Base-by-base conservation (phyloP, 2,329 filamentous ascomycete genomes). In the Aureobasidium mangrovei region DNA sequence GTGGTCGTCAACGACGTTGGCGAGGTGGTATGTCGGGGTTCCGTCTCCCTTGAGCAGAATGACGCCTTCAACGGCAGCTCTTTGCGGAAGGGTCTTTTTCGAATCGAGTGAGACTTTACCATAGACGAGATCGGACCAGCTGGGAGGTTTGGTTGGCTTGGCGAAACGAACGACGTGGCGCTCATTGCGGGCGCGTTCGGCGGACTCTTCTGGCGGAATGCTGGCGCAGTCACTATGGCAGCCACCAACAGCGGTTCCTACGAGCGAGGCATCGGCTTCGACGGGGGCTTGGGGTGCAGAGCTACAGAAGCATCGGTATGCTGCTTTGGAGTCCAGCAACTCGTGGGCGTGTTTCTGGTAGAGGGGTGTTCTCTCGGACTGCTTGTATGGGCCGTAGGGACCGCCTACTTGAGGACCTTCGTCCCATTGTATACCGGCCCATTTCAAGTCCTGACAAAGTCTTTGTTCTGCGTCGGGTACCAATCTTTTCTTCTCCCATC, bases 1-100 rank as follows among this genome's bases (percentile, higher is more conserved):
- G 68, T 96, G 88, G 65, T 98, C 93, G 65, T 98, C 93, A 4
- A 98, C 85, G 7, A 98, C 91, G 65, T 97, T 98, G 4, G 93
- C 93, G 58, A 98, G 84, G 69, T 98, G 93, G 65, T 98, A 98
- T 0, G 94, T 98, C 0, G 93, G 93, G 60, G 86, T 86, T 0
- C 90, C 91, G 66, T 98, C 93, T 0, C 84, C 85, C 69, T 98
- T 98, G 57, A 96, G 74, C 39, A 98, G 75, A 57, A 98, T 87
- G 24, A 90, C 88, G 59, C 77, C 84, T 27, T 78, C 76, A 7
- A 71, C 64, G 32, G 56, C 67, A 62, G 45, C 63, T 60, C 51
- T 66, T 63, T 55, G 66, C 57, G 12, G 65, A 60, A 54, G 35
- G 56, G 65, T 44, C 35, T 54, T 53, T 28, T 53, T 56, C 8